Conservation (phyloP, 2,329 filamentous ascomycete species). For the Geoglossum cookeanum region DNA sequence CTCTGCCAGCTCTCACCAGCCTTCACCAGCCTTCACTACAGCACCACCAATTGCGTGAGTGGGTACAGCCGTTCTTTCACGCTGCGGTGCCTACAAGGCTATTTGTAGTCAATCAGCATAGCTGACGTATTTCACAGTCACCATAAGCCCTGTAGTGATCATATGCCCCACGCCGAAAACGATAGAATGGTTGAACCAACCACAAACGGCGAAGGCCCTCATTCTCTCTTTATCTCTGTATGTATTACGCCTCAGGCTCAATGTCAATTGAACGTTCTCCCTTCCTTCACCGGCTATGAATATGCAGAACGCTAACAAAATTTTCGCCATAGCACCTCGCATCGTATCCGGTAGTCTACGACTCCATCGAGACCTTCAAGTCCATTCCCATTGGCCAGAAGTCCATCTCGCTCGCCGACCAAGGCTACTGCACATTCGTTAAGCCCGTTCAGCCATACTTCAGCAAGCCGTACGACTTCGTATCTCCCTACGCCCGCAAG, state of each 20-base stretch:
- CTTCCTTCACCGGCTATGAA: neutral
- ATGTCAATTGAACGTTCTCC: constrained; percentile 11
- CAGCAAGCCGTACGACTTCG: constrained; percentile 58
- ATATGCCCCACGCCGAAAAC: constrained; percentile 30
- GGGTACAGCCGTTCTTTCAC: neutral
- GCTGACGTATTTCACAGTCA: neutral
- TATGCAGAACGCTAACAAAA: constrained; percentile 4
- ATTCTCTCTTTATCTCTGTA: constrained; percentile 26
- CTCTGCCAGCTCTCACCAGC: no score
- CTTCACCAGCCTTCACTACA: neutral
- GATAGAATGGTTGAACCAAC: constrained; percentile 26
- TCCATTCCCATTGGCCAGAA: constrained; percentile 58
- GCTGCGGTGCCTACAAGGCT: neutral
- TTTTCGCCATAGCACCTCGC: constrained; percentile 48
- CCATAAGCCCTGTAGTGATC: neutral
- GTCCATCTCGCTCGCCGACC: constrained; percentile 56
- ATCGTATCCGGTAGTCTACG: constrained; percentile 67
- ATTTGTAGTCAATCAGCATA: neutral
- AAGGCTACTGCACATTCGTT: constrained; percentile 57
- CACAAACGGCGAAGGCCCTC: constrained; percentile 30
- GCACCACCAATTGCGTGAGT: neutral
- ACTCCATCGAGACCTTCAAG: constrained; percentile 61
- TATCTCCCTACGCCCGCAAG: constrained; percentile 67
- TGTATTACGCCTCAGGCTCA: constrained; percentile 10
- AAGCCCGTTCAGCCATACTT: constrained; percentile 65